Conservation (phyloP, 2,329 filamentous ascomycete species). For the Aspergillus viridinutans region DNA sequence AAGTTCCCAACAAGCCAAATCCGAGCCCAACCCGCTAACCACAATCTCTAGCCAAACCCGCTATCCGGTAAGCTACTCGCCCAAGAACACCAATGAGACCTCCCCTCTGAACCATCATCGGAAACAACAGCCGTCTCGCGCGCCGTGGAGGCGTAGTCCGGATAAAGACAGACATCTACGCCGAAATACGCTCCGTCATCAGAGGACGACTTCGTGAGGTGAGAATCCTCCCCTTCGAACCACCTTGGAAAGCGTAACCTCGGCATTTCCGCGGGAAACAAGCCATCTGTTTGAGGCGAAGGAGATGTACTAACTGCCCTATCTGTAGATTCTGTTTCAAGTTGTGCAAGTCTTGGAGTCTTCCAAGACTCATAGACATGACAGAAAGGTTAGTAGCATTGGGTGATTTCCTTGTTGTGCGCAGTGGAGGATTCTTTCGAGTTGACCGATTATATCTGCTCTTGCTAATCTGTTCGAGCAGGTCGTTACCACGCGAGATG, state of each 20-base stretch:
- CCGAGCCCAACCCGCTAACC: not conserved
- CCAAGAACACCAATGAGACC: not conserved
- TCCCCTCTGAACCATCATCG: not conserved
- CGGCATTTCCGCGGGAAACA: not conserved
- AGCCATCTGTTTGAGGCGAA: not conserved
- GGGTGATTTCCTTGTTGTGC: not conserved
- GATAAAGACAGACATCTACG: conserved; percentile 28
- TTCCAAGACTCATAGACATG: not conserved
- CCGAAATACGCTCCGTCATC: conserved; percentile 20
- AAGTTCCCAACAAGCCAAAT: not conserved
- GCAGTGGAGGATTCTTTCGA: not conserved
- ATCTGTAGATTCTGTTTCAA: conserved; percentile 21
- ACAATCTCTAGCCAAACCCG: not conserved
- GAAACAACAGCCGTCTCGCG: conserved; percentile 27
- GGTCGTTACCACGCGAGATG: conserved; percentile 13
- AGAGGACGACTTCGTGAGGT: conserved; percentile 20
- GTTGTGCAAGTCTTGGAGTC: conserved; percentile 22
- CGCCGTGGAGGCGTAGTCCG: conserved; percentile 32
- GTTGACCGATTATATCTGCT: not conserved
- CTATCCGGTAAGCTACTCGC: not conserved
- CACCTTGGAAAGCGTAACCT: too few relatives aligned
- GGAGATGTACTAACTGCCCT: not conserved
- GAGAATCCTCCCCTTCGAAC: conserved; percentile 2
- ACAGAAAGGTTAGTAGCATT: conserved; percentile 13
- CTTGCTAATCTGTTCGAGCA: conserved; percentile 1